Base-by-base conservation (phyloP, 345 rosid species). In the Citrus glauca region DNA sequence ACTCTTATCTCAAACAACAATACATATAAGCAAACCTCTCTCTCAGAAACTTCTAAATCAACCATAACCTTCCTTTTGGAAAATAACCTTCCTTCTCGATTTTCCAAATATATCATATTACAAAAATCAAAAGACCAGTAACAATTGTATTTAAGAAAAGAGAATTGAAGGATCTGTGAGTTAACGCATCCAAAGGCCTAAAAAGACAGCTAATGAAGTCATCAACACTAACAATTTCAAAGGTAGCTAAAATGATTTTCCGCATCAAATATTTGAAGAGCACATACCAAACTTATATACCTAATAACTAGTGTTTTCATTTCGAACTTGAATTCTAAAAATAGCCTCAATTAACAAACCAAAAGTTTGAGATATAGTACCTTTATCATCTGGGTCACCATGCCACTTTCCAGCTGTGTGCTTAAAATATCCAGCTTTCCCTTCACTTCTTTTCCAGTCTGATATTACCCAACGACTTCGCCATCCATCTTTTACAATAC, bases 401-500 rank as follows among this genome's bases (percentile, higher is more conserved):
- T 60, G 59, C 87, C 87, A 84, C 57, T 75, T 81, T 22, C 87
- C 87, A 35, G 84, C 76, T 17, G 87, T 84, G 60, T 84, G 82
- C 66, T 84, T 84, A 60, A 84, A 81, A 1, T 80, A 53, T 9
- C 87, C 87, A 2, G 87, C 87, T 76, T 84, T 84, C 25, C 87
- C 87, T 61, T 85, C 85, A 22, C 78, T 78, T 55, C 80, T 66
- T 48, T 85, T 85, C 87, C 87, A 85, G 17, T 85, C 85, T 1
- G 85, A 85, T 62, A 17, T 77, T n/a, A 85, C 90, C 90, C 90
- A 87, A 7, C 86, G 78, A 32, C 81, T 76, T 20, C 80, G 78
- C 90, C 90, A 87, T 10, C 86, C 90, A 64, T 84, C 90, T 87
- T 56, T 81, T 32, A 37, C 69, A 48, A 24, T 35, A 37, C 22